These are phyloP conservation scores for Rossbeevera mucosa DNA, from an alignment of 768 basidiomycete genomes.

Conservation along the genomic window DNA sequence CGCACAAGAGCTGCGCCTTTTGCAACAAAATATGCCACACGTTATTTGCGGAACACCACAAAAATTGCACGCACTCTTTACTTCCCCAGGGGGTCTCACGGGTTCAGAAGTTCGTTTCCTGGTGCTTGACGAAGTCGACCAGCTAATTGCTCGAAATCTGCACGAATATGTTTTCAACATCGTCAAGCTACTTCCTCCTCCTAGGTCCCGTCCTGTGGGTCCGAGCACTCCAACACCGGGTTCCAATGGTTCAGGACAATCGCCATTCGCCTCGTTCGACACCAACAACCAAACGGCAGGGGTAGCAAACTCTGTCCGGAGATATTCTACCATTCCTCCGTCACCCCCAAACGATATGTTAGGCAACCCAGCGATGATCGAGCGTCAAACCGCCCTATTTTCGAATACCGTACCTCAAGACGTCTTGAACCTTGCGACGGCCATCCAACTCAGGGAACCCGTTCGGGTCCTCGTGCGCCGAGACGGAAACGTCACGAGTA, in stretches of 20 bases:
- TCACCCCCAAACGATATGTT: conserved; percentile 41
- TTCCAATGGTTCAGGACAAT: conserved; percentile 31
- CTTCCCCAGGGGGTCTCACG: conserved; percentile 65
- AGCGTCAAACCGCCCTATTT: conserved; percentile 91
- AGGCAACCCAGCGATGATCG: conserved; percentile 41
- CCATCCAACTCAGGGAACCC: conserved; percentile 91
- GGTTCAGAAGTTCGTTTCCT: conserved; percentile 89
- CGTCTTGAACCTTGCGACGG: conserved; percentile 90
- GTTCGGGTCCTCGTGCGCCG: conserved; percentile 96
- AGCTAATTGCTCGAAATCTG: conserved; percentile 93
- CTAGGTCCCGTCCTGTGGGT: conserved; percentile 58
- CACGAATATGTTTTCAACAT: conserved; percentile 94
- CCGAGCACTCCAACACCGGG: conserved; percentile 34
- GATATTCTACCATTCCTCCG: conserved; percentile 54
- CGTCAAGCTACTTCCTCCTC: conserved; percentile 87
- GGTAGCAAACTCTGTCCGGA: conserved; percentile 42
- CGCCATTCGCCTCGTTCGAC: conserved; percentile 47
- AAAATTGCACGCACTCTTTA: conserved; percentile 90
- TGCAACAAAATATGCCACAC: conserved; percentile 91
- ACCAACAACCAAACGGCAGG: conserved; percentile 32
- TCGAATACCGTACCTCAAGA: conserved; percentile 98
- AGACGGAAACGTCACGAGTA: conserved; percentile 74
- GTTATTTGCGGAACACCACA: conserved; percentile 97
- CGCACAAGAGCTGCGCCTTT: conserved; percentile 70
- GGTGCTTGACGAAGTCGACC: conserved; percentile 96